Percentiles rank a stretch among this genome's conserved stretches.
phyloP scores from a whole-genome alignment of 1,139 yeast genomes.

The Pichia norvegensis region DNA sequence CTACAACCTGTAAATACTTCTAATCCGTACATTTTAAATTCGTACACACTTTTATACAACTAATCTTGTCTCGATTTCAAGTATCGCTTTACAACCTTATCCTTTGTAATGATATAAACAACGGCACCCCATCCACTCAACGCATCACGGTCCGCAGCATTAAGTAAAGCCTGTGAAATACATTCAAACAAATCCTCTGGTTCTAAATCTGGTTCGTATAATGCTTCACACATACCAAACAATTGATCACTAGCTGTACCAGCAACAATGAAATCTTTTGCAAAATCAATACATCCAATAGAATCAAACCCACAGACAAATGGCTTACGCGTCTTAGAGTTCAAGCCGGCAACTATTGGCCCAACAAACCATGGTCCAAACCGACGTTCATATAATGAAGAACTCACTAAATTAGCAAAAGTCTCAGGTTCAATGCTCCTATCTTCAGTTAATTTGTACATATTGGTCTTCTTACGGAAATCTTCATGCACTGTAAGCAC shows the following conservation, averaged over 20 bases:
- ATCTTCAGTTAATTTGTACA: conserved; percentile 88
- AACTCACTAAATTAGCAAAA: conserved; percentile 85
- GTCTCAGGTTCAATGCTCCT: conserved; percentile 87
- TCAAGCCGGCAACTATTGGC: conserved; percentile 93
- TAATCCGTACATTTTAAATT: conserved; percentile 10
- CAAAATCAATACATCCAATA: conserved; percentile 93
- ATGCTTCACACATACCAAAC: conserved; percentile 97
- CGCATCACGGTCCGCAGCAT: conserved; percentile 97
- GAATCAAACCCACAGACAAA: conserved; percentile 93
- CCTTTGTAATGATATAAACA: conserved; percentile 87
- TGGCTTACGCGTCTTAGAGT: conserved; percentile 73
- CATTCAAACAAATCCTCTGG: conserved; percentile 97
- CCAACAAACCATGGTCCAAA: conserved; percentile 97
- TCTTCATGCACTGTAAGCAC: conserved; percentile 77
- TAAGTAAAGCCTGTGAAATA: conserved; percentile 84
- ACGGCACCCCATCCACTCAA: conserved; percentile 98
- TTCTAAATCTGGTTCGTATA: conserved; percentile 86
- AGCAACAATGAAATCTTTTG: conserved; percentile 91
- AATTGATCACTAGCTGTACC: conserved; percentile 96
- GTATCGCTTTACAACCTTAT: conserved; percentile 77
- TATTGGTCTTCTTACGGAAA: conserved; percentile 76
- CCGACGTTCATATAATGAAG: conserved; percentile 82
- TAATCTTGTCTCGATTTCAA: conserved; percentile 89
- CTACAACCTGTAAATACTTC: not conserved
- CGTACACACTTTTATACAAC: conserved; percentile 18